A percentile compares a stretch with the other conserved stretches of the same genome.
Evolutionary conservation across 2,329 filamentous ascomycete genomes (phyloP).

Genomic region (Ophiostoma novo-ulmi): DNA sequence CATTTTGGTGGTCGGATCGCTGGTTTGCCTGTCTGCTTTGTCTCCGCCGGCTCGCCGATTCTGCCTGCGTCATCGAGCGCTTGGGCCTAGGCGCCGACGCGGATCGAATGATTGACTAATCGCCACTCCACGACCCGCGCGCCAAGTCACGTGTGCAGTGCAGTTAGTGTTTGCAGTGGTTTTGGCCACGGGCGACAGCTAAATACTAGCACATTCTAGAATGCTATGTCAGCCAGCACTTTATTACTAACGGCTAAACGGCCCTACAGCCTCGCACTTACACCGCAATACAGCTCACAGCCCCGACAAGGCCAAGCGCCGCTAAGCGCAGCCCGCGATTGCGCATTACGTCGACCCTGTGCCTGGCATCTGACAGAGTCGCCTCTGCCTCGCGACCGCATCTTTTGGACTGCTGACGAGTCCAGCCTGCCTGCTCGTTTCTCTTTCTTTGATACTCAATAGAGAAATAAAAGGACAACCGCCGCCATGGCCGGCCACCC

Average conservation of each 20-base stretch:
- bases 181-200: too few relatives aligned
- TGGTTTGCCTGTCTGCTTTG: neutral
- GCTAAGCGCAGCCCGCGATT: neutral
- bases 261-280: neutral
- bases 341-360: neutral
- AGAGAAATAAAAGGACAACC: neutral
- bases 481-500: constrained; percentile 47
- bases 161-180: neutral
- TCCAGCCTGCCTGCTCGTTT: neutral
- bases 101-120: neutral
- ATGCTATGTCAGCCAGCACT: neutral
- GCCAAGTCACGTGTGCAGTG: constrained; percentile 27
- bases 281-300: neutral
- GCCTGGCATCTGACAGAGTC: neutral
- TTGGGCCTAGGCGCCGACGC: neutral
- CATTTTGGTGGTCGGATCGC: neutral
- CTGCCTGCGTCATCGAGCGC: constrained; percentile 4
- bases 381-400: neutral
- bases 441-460: neutral
- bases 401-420: neutral
- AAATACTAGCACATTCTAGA: neutral
- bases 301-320: neutral
- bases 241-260: neutral
- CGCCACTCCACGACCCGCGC: constrained; percentile 22
- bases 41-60: neutral